Base-by-base conservation (phyloP, 2,329 filamentous ascomycete species). In the Macroventuria anomochaeta region DNA sequence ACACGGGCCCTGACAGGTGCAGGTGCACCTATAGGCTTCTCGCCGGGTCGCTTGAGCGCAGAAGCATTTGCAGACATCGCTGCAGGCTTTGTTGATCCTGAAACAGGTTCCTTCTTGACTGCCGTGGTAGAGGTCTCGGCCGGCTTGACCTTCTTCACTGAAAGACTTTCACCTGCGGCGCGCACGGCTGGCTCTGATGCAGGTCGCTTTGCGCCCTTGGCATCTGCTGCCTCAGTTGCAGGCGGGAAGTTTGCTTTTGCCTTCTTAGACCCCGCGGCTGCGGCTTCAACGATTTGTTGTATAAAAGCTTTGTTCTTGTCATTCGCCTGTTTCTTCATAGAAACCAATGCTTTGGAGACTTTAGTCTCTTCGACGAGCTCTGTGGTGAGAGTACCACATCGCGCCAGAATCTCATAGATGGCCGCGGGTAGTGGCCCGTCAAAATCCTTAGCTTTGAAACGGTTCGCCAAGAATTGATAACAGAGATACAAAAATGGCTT, bases 301-400 rank as follows among this genome's bases (percentile, higher is more conserved):
- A 88, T 83, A 39, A 87, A 76, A 4, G 80, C 80, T 63, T 87
- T 87, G 40, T 85, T 83, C 46, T 87, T 83, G 0, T 83, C 80
- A 64, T 89, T 86, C 21, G 85, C 87, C 64, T 85, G 86, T 65
- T 84, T 87, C 55, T 80, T 81, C 65, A 88, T 84, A 7, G 84
- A 81, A 56, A 84, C 84, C 33, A 86, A 80, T 13, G 89, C 82
- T 48, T 83, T 85, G 52, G 85, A 82, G 50, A 91, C 83, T 65
- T 89, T 89, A 33, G 85, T 83, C 55, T 83, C 86, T 59, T 86
- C 83, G 34, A 86, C 71, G 37, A 80, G 79, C 55, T 82, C 85
- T 59, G 81, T 83, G 41, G 81, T 84, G 34, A 86, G 80, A 53
- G 86, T 87, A 29, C 82, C 85, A 41, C 86, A 85, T 49, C 81